Conservation (phyloP, 805 yeast species). For the Nakazawaea ambrosiae region DNA sequence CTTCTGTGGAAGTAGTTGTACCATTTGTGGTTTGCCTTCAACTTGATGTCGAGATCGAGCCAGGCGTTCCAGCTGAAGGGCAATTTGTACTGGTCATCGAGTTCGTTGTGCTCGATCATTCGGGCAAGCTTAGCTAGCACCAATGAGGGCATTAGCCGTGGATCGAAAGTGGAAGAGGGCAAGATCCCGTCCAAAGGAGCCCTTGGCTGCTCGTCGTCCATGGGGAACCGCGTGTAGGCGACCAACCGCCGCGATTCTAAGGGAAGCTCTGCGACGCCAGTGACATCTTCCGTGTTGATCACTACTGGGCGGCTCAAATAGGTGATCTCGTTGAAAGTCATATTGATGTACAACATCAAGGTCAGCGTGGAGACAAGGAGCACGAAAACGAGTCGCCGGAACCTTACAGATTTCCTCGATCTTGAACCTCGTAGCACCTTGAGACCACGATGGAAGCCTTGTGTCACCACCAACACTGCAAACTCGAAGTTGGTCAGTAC, state of each 20-base stretch:
- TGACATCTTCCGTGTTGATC: conserved; percentile 9
- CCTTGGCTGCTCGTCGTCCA: background rate
- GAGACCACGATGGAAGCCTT: too few species aligned
- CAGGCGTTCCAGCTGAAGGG: conserved; percentile 29
- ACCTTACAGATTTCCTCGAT: conserved; percentile 4
- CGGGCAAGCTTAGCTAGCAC: conserved; percentile 16
- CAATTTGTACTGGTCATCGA: conserved; percentile 16
- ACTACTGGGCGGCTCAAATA: conserved; percentile 3
- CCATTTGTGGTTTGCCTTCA: conserved; percentile 12
- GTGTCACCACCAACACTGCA: too few species aligned
- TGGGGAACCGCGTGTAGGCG: conserved; percentile 4
- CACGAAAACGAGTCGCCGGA: too few species aligned
- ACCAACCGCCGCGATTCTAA: background rate
- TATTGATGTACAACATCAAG: background rate
- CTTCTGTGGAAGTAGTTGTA: conserved; percentile 8
- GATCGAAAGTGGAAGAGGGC: conserved; percentile 18
- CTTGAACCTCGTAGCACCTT: too few species aligned
- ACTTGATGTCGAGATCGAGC: conserved; percentile 19
- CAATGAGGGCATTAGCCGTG: conserved; percentile 25
- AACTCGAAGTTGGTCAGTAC: too few species aligned
- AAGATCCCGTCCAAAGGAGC: background rate
- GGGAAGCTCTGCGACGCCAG: conserved; percentile 8
- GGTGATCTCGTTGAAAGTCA: background rate
- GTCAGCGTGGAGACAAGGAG: too few species aligned
- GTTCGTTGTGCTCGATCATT: conserved; percentile 13